phyloP scores from a whole-genome alignment of 2,329 filamentous ascomycete species.

The Dothideomycetes sp. region DNA sequence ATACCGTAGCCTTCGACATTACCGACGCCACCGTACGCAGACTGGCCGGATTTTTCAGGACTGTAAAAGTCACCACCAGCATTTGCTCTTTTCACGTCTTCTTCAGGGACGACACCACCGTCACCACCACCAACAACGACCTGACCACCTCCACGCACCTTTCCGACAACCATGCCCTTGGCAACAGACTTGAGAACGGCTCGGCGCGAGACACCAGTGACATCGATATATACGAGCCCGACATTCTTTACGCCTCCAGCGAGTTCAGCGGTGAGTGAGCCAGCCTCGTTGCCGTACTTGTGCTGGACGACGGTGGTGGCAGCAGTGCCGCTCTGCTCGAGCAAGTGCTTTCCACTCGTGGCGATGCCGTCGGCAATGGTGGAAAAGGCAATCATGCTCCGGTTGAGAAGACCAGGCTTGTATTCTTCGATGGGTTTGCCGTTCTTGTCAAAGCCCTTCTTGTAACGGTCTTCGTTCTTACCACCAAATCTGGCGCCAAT shows the following conservation, averaged over 20 bases:
- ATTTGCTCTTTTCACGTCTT: conserved; percentile 25
- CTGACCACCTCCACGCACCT: conserved; percentile 63
- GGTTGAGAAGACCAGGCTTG: conserved; percentile 90
- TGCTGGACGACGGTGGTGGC: conserved; percentile 82
- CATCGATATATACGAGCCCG: conserved; percentile 93
- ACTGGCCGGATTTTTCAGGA: too few species aligned
- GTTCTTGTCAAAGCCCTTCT: conserved; percentile 59
- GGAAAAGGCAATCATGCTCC: conserved; percentile 90
- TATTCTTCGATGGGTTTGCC: conserved; percentile 56
- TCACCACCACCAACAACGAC: conserved; percentile 64
- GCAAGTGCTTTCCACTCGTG: conserved; percentile 68
- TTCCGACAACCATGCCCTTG: conserved; percentile 88
- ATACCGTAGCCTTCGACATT: conserved; percentile 6
- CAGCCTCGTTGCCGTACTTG: conserved; percentile 78
- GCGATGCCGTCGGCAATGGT: conserved; percentile 92
- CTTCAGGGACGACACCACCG: conserved; percentile 35
- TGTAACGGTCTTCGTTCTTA: conserved; percentile 45
- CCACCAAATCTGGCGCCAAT: conserved; percentile 67
- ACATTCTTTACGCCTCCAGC: conserved; percentile 91
- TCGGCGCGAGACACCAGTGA: conserved; percentile 78
- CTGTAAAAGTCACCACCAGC: conserved; percentile 6
- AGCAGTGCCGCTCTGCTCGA: conserved; percentile 66
- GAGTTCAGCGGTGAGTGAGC: conserved; percentile 63
- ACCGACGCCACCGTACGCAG: background rate
- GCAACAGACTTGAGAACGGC: conserved; percentile 92